phyloP scores from a whole-genome alignment of 208 protist genomes.

The Dictyostelium gargantuum region DNA sequence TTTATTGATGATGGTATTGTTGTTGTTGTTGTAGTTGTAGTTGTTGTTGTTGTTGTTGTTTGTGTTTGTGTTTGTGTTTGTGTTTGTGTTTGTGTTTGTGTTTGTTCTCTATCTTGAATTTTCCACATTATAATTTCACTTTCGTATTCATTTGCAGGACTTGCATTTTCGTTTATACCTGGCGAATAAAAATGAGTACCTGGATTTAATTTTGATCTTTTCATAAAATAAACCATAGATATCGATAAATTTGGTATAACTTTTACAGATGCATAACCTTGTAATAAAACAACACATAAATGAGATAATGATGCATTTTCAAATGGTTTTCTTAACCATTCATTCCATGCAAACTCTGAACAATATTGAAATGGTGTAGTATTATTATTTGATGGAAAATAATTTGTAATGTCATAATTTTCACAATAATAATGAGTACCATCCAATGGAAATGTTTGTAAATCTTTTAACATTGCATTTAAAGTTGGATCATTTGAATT shows the following conservation, averaged over 20 bases:
- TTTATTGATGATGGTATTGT: background rate
- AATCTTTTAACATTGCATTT: background rate
- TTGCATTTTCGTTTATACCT: slow-evolving; percentile 78
- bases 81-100: background rate
- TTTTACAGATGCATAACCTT: slow-evolving; percentile 74
- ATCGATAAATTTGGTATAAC: background rate
- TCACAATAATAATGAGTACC: slow-evolving; percentile 85
- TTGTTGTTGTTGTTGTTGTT: background rate
- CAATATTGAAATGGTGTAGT: slow-evolving; percentile 20
- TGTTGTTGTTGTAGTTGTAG: background rate
- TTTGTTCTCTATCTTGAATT: background rate
- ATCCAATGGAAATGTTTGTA: slow-evolving; percentile 78
- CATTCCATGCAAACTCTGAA: slow-evolving; percentile 84
- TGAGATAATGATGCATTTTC: slow-evolving; percentile 48
- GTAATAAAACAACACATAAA: slow-evolving; percentile 81
- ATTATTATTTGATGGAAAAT: slow-evolving; percentile 74
- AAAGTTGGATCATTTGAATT: background rate
- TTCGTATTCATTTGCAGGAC: slow-evolving; percentile 41
- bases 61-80: background rate
- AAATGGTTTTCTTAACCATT: slow-evolving; percentile 77
- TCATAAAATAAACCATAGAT: slow-evolving; percentile 74
- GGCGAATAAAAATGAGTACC: slow-evolving; percentile 81
- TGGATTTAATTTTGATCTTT: slow-evolving; percentile 80
- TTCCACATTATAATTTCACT: slow-evolving; percentile 46
- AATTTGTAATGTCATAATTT: slow-evolving; percentile 79